Evolutionary conservation across 1,284 basidiomycete species (phyloP).

Genomic region (Austroboletus novae-zelandiae): DNA sequence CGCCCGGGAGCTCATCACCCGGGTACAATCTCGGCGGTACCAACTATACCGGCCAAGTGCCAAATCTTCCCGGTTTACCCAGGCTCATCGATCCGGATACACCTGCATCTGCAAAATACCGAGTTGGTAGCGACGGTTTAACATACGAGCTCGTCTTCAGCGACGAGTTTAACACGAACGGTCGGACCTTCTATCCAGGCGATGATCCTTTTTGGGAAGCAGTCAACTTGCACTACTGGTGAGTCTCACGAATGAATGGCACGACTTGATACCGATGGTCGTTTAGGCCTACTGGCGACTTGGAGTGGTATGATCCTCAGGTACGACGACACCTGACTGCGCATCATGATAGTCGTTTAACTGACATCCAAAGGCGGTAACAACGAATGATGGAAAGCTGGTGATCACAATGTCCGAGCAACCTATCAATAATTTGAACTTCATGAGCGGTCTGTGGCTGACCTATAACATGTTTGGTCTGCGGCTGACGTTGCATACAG

Average conservation of each 20-base stretch:
- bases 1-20: slow-evolving; percentile 24
- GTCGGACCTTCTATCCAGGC: slow-evolving; percentile 74
- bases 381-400: slow-evolving; percentile 69
- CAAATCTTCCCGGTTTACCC: slow-evolving; percentile 55
- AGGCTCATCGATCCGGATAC: slow-evolving; percentile 70
- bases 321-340: slow-evolving; percentile 35
- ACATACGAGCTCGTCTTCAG: slow-evolving; percentile 84
- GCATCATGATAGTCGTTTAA: background rate
- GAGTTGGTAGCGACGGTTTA: slow-evolving; percentile 67
- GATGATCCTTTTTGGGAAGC: slow-evolving; percentile 71
- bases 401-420: slow-evolving; percentile 71
- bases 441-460: slow-evolving; percentile 61
- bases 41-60: slow-evolving; percentile 71
- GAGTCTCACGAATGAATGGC: slow-evolving; percentile 12
- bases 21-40: slow-evolving; percentile 80
- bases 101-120: slow-evolving; percentile 49
- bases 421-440: slow-evolving; percentile 70
- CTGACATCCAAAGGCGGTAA: slow-evolving; percentile 48
- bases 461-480: background rate
- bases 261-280: slow-evolving; percentile 7
- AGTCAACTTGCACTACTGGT: slow-evolving; percentile 42
- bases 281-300: slow-evolving; percentile 72
- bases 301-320: slow-evolving; percentile 83
- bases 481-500: slow-evolving; percentile 32
- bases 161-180: slow-evolving; percentile 86